These are phyloP conservation scores for Athelia sp. DNA, from an alignment of 1,284 basidiomycete species.

Conservation along the genomic window DNA sequence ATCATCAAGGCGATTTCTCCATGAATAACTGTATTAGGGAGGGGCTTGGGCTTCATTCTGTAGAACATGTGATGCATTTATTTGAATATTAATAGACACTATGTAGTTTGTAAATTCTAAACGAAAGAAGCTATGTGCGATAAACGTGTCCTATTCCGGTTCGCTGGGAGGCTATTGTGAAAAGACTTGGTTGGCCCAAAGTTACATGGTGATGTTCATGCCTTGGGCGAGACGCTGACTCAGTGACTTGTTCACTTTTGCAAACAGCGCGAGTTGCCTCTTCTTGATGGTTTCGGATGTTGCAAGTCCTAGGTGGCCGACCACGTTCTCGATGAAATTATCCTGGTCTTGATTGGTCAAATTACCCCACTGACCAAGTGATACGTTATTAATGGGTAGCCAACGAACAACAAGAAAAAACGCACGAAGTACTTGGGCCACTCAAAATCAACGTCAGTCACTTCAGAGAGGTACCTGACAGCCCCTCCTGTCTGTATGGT, in stretches of 20 bases:
- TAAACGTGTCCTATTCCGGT: too few species aligned
- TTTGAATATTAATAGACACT: too few species aligned
- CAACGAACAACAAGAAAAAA: too few species aligned
- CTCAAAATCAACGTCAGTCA: constrained; percentile 36
- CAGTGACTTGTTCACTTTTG: constrained; percentile 28
- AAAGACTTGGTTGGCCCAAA: too few species aligned
- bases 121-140: too few species aligned
- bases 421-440: constrained; percentile 33
- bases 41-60: too few species aligned
- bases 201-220: constrained; percentile 11
- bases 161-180: too few species aligned
- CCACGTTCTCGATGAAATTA: constrained; percentile 34
- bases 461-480: constrained; percentile 23
- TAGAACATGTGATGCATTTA: too few species aligned
- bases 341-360: constrained; percentile 31
- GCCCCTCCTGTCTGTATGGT: constrained; percentile 21
- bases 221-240: constrained; percentile 29
- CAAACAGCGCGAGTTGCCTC: constrained; percentile 28
- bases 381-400: too few species aligned
- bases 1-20: constrained; percentile 44
- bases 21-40: too few species aligned
- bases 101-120: too few species aligned
- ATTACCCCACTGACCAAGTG: constrained; percentile 27
- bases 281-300: constrained; percentile 24
- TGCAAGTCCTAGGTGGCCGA: constrained; percentile 30